phyloP scores from a whole-genome alignment of 2,329 filamentous ascomycete species.

The Neodidymelliopsis sp. region DNA sequence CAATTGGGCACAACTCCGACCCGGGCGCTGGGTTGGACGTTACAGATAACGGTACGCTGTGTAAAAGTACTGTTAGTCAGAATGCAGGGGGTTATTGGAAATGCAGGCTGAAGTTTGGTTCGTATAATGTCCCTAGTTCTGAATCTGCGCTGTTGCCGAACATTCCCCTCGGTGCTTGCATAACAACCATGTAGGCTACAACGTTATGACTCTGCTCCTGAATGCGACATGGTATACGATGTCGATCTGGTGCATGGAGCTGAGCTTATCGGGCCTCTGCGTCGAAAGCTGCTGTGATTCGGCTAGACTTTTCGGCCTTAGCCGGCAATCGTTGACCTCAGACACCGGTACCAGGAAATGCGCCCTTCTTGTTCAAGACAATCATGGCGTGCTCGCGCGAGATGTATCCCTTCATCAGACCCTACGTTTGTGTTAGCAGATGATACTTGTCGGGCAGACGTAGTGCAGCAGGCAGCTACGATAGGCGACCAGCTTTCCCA shows the following conservation, averaged over 20 bases:
- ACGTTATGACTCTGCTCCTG: background rate
- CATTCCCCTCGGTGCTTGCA: background rate
- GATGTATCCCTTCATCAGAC: constrained; percentile 98
- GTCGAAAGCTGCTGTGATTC: too few species aligned
- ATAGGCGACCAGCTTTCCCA: too few species aligned
- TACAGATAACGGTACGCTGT: constrained; percentile 13
- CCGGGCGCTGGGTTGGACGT: background rate
- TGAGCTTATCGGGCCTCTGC: too few species aligned
- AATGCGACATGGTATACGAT: background rate
- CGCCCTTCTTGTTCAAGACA: constrained; percentile 89
- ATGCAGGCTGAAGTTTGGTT: constrained; percentile 9
- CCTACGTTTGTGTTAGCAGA: constrained; percentile 60
- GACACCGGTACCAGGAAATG: constrained; percentile 88
- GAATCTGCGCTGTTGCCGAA: background rate
- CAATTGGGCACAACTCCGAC: constrained; percentile 1
- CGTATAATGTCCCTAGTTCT: constrained; percentile 5
- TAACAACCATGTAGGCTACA: too few species aligned
- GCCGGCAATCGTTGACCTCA: constrained; percentile 53
- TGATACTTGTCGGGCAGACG: too few species aligned
- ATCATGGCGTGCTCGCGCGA: constrained; percentile 88
- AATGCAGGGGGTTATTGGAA: constrained; percentile 17
- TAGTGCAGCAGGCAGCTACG: too few species aligned
- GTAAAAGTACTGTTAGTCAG: too few species aligned
- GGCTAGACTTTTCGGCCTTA: too few species aligned
- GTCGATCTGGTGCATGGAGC: background rate